Base-by-base conservation (phyloP, 1,139 yeast species). In the Magnusiomyces tetraspermus region DNA sequence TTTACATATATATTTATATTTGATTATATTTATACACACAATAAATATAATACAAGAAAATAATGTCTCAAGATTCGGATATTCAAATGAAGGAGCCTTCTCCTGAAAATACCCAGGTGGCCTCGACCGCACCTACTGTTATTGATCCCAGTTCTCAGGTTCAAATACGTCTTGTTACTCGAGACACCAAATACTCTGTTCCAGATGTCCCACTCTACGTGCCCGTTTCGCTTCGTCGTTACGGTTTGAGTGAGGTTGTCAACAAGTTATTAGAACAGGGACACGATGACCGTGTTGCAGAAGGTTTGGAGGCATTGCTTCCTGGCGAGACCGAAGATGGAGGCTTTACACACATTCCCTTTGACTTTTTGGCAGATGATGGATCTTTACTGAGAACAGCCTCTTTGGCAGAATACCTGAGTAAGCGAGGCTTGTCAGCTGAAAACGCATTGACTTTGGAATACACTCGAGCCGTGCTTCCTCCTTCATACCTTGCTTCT, bases 241-340 rank as follows among this genome's bases (percentile, higher is more conserved):
- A 81, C 67, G 98, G 99, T 51, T 77, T 92, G 49, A 88, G 96
- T 1, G 97, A 92, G 70, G 83, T 92, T 65, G 96, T 92, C 38
- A 94, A 92, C 71, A 97, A 90, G 71, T 76, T 92, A 55, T 73
- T 92, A 48, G 75, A 70, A 42, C 57, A 52, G 46, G 50, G 41
- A 10, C 50, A 36, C 19, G 51, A 46, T 13, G 47, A 46, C 28
- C 56, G 44, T 10, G 37, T 26, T 6, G 49, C 31, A 3, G 43
- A 37, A 54, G 51, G 48, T 19, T 17, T 21, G 8, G 42, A 38
- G 8, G 28, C 40, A 24, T 28, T 48, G 15, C 19, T 13, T 28
- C 42, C 26, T 21, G 38, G 40, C 28, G 48, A 42, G 10, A 68
- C 30, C 42, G 51, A 70, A 30, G 51, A 56, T 30, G 64, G 61